A percentile compares a stretch with the other conserved stretches of the same genome.
phyloP scores from a whole-genome alignment of 2,329 filamentous ascomycete genomes.

The Nemania sp. region DNA sequence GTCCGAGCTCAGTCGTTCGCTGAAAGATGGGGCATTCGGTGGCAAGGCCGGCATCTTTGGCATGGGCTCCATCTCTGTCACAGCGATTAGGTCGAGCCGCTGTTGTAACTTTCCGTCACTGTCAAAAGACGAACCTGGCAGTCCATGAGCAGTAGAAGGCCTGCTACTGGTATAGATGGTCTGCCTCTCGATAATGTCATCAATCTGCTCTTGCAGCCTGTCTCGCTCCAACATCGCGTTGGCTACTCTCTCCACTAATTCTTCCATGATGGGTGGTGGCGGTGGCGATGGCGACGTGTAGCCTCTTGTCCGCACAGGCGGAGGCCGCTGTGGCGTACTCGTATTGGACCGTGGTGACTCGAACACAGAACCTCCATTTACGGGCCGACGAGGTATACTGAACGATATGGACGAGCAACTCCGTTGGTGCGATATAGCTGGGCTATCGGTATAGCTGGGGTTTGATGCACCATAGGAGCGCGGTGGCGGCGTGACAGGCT shows the following conservation, averaged over 20 bases:
- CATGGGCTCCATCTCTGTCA: conserved; percentile 52
- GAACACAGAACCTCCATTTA: conserved; percentile 41
- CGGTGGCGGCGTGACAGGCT: conserved; percentile 45
- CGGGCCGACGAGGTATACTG: conserved; percentile 54
- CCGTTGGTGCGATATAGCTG: conserved; percentile 44
- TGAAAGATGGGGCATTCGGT: conserved; percentile 60
- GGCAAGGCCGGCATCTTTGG: conserved; percentile 61
- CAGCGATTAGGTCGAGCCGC: conserved; percentile 10
- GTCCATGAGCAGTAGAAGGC: conserved; percentile 55
- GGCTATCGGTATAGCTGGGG: conserved; percentile 41
- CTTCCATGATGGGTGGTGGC: conserved; percentile 48
- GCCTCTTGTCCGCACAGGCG: conserved; percentile 50
- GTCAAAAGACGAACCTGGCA: conserved; percentile 36
- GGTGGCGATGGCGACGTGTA: conserved; percentile 43
- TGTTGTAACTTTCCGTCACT: background rate
- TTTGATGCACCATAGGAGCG: conserved; percentile 42
- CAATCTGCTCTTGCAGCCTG: conserved; percentile 60
- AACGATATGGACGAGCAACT: conserved; percentile 59
- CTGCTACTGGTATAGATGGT: conserved; percentile 59
- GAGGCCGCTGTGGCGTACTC: conserved; percentile 48
- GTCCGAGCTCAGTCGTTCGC: conserved; percentile 56
- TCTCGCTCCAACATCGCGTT: conserved; percentile 63
- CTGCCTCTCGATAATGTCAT: conserved; percentile 62
- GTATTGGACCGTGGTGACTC: conserved; percentile 37
- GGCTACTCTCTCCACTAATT: conserved; percentile 59